These are phyloP conservation scores for Gamsiella multidivaricata DNA, from an alignment of 192 early-diverging fungal species.

Conservation along the genomic window DNA sequence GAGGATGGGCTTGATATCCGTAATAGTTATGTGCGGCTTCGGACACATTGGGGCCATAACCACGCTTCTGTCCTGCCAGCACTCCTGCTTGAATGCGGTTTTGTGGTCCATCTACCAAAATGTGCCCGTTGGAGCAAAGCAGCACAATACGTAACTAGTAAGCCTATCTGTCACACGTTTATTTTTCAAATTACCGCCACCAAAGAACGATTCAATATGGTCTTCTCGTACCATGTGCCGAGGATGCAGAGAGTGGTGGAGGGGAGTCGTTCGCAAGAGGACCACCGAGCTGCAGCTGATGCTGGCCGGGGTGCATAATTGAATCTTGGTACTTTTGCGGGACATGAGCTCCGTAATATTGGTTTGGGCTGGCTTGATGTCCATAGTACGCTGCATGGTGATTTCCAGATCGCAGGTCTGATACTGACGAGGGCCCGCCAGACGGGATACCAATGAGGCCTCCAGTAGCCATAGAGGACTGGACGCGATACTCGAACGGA, in stretches of 20 bases:
- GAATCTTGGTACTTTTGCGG: conserved; percentile 45
- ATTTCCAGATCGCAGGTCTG: conserved; percentile 35
- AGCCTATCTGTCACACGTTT: too few species aligned
- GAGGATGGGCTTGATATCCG: conserved; percentile 11
- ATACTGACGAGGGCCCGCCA: conserved; percentile 17
- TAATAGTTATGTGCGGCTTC: conserved; percentile 19
- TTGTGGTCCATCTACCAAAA: conserved; percentile 23
- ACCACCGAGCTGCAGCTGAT: conserved; percentile 48
- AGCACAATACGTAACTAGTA: too few species aligned
- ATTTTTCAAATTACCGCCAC: background rate
- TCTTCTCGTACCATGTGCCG: conserved; percentile 23
- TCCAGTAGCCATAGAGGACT: conserved; percentile 36
- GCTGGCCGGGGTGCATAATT: conserved; percentile 38
- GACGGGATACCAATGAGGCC: conserved; percentile 48
- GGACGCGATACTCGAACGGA: conserved; percentile 46
- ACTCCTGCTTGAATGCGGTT: conserved; percentile 13
- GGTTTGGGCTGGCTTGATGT: conserved; percentile 38
- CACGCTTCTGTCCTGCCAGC: conserved; percentile 31
- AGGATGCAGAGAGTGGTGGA: conserved; percentile 18
- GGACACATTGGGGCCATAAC: conserved; percentile 15
- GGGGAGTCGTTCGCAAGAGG: conserved; percentile 42
- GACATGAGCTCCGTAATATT: conserved; percentile 33
- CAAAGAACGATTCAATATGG: background rate
- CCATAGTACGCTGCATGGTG: conserved; percentile 43
- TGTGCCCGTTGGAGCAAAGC: too few species aligned